A percentile compares a stretch with the other conserved stretches of the same genome.
These are phyloP conservation scores for Chytriomyces sp. DNA, from an alignment of 192 early-diverging fungal genomes.

Conservation along the genomic window DNA sequence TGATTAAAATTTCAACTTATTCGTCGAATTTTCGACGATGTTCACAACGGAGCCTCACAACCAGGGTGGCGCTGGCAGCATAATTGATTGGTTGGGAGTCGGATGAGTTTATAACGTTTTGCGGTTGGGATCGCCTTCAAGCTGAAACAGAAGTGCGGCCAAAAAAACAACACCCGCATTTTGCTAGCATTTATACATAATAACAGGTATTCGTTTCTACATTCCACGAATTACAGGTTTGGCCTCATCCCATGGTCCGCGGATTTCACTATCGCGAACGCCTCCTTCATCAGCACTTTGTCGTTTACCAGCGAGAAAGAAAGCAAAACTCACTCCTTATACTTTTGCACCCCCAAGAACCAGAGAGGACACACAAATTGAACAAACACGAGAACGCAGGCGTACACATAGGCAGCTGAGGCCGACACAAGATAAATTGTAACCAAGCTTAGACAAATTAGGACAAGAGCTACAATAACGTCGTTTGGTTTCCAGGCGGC, in stretches of 20 bases:
- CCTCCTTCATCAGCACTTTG: neutral
- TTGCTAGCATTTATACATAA: too few relatives aligned
- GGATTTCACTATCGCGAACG: slow-evolving; percentile 71
- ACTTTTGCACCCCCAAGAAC: slow-evolving; percentile 91
- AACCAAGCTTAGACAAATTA: slow-evolving; percentile 18
- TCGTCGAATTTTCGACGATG: too few relatives aligned
- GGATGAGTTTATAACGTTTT: too few relatives aligned
- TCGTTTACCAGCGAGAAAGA: neutral
- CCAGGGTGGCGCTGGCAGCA: too few relatives aligned
- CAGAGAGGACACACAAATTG: slow-evolving; percentile 87
- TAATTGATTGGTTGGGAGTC: too few relatives aligned
- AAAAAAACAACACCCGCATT: too few relatives aligned
- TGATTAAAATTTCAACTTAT: too few relatives aligned
- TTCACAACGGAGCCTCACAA: too few relatives aligned
- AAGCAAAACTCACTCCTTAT: slow-evolving; percentile 77
- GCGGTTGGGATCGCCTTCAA: too few relatives aligned
- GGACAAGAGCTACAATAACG: slow-evolving; percentile 22
- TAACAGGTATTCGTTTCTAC: too few relatives aligned
- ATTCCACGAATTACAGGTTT: slow-evolving; percentile 4
- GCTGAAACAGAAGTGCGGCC: too few relatives aligned
- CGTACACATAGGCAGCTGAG: slow-evolving; percentile 60
- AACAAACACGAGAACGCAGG: slow-evolving; percentile 70
- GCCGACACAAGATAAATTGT: slow-evolving; percentile 32
- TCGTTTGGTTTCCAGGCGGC: slow-evolving; percentile 46
- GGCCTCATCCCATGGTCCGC: slow-evolving; percentile 98